These are phyloP conservation scores for Psidium friedrichsthalianum DNA, from an alignment of 345 rosid genomes.

Conservation along the genomic window DNA sequence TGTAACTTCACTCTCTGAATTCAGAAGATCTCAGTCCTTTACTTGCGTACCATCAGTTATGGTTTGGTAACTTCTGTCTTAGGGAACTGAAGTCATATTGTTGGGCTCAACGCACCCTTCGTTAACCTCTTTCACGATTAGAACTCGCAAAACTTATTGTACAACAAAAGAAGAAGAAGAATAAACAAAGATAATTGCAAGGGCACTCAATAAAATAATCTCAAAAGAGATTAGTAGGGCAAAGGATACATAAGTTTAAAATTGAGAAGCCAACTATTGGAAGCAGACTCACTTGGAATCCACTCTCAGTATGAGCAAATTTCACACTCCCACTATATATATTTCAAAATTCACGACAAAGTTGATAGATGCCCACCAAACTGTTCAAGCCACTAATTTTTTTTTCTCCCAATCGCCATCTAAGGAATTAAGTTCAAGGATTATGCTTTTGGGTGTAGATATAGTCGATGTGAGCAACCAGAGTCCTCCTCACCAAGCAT, in stretches of 20 bases:
- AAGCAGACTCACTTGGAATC: neutral
- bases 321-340: neutral
- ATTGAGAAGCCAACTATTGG: neutral
- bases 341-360: neutral
- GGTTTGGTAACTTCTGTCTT: neutral
- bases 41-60: neutral
- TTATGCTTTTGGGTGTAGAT: conserved; percentile 39
- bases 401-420: neutral
- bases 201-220: neutral
- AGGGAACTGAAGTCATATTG: neutral
- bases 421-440: neutral
- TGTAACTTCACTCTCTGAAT: neutral
- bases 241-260: neutral
- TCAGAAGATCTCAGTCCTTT: neutral
- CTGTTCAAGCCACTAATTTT: neutral
- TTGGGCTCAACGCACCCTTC: neutral
- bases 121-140: neutral
- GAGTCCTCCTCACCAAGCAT: conserved; percentile 40
- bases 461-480: conserved; percentile 47
- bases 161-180: neutral
- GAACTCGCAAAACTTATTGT: neutral
- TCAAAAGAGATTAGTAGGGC: neutral
- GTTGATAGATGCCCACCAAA: neutral
- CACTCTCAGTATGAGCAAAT: neutral
- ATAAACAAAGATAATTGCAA: neutral